Evolutionary conservation across 495 filamentous ascomycete genomes (phyloP).

Genomic region (Podospora conica): DNA sequence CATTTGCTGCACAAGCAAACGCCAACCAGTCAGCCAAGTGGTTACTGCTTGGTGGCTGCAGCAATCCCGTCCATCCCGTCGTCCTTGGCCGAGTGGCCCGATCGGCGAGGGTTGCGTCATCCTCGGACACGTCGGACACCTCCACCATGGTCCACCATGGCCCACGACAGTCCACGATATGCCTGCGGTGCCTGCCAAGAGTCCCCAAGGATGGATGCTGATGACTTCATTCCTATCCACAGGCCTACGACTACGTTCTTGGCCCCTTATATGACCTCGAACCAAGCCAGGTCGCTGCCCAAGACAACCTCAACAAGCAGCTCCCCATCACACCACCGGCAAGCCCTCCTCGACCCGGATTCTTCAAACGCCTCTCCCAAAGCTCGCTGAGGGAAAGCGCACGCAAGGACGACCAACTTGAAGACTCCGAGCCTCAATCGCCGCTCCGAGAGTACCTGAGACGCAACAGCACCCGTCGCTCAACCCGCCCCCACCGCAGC

Average conservation of each 20-base stretch:
- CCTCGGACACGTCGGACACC: not conserved
- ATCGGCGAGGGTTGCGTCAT: not conserved
- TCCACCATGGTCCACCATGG: not conserved
- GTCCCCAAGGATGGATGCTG: not conserved
- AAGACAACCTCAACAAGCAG: constrained; percentile 1
- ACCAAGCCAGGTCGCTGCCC: constrained; percentile 27
- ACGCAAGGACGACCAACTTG: not conserved
- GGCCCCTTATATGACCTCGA: constrained; percentile 42
- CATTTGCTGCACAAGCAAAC: no score
- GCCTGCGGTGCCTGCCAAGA: not conserved
- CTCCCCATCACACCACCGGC: constrained; percentile 30
- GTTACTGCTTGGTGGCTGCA: not conserved
- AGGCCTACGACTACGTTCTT: constrained; percentile 53
- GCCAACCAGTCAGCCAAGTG: not conserved
- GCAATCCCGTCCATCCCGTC: not conserved
- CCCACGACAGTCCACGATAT: not conserved
- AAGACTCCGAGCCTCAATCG: constrained; percentile 13
- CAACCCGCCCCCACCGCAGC: constrained; percentile 10
- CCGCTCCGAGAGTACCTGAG: constrained; percentile 4
- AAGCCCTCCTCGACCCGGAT: constrained; percentile 9
- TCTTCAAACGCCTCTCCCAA: constrained; percentile 4
- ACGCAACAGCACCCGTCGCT: not conserved
- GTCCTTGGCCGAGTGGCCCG: not conserved
- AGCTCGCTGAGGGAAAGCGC: not conserved
- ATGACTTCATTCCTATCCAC: constrained; percentile 1